Conservation (phyloP, 768 basidiomycete genomes). For the Panellus pusillus region DNA sequence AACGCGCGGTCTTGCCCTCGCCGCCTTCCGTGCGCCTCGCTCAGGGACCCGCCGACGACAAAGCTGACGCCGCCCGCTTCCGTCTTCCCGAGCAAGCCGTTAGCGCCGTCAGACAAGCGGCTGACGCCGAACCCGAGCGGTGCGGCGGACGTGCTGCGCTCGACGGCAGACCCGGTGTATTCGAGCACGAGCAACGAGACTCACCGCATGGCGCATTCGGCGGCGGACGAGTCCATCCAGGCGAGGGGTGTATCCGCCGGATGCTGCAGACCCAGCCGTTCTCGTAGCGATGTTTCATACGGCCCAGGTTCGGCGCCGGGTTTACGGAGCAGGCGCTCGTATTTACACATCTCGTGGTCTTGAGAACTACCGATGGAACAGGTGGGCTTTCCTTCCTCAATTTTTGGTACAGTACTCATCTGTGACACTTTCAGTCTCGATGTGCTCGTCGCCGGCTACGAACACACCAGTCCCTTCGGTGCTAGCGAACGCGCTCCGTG, state of each 20-base stretch:
- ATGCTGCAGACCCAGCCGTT: constrained; percentile 63
- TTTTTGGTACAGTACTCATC: not conserved
- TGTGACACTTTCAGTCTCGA: constrained; percentile 63
- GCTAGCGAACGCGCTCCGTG: constrained; percentile 96
- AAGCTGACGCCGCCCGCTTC: constrained; percentile 23
- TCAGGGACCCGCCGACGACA: constrained; percentile 49
- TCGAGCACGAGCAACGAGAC: constrained; percentile 95
- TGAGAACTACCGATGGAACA: constrained; percentile 86
- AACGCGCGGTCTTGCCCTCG: too few species aligned
- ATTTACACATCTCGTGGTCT: constrained; percentile 77
- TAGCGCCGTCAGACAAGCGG: constrained; percentile 51
- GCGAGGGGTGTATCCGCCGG: constrained; percentile 86
- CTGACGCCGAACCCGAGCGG: constrained; percentile 54
- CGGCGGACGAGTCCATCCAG: constrained; percentile 82
- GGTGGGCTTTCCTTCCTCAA: constrained; percentile 43
- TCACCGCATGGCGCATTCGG: constrained; percentile 77
- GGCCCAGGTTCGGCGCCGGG: constrained; percentile 89
- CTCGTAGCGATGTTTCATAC: constrained; percentile 86
- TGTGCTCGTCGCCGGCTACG: constrained; percentile 83
- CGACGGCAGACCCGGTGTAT: constrained; percentile 74
- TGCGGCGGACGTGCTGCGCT: constrained; percentile 62
- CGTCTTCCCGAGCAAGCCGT: constrained; percentile 49
- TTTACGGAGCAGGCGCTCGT: constrained; percentile 78
- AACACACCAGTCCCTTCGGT: constrained; percentile 82
- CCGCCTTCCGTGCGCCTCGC: constrained; percentile 85